Conservation (phyloP, 352 stramenopile genomes). For the Phytophthora hibernalis region DNA sequence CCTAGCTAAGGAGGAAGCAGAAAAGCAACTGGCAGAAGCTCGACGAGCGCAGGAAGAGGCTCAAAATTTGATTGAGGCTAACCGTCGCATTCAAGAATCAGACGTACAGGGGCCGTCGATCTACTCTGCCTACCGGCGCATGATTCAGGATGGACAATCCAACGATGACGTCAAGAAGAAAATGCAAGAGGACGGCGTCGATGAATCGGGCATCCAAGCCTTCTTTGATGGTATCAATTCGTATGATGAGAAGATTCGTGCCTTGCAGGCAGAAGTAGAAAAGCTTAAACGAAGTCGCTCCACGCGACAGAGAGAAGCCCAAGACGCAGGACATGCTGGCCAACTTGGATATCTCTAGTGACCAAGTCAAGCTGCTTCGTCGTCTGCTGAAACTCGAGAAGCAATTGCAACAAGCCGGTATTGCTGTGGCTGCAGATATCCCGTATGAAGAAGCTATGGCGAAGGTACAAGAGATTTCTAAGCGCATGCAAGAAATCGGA, state of each 20-base stretch:
- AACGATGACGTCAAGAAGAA: constrained; percentile 77
- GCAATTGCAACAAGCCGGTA: constrained; percentile 84
- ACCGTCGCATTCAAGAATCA: constrained; percentile 81
- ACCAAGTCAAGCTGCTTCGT: constrained; percentile 83
- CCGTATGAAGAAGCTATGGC: constrained; percentile 92
- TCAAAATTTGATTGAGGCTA: constrained; percentile 85
- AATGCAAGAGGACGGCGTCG: constrained; percentile 81
- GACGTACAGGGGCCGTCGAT: constrained; percentile 56
- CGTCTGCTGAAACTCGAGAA: constrained; percentile 87
- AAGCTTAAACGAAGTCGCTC: constrained; percentile 79
- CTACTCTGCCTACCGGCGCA: constrained; percentile 68
- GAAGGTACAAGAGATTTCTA: constrained; percentile 92
- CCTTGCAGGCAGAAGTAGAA: constrained; percentile 83
- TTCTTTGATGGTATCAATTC: constrained; percentile 89
- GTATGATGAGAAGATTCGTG: constrained; percentile 85
- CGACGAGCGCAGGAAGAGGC: constrained; percentile 80
- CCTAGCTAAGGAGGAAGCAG: constrained; percentile 78
- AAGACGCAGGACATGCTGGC: constrained; percentile 70
- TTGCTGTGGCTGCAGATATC: constrained; percentile 93
- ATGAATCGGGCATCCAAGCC: constrained; percentile 71
- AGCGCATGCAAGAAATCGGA: constrained; percentile 92
- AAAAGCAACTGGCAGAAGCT: constrained; percentile 81
- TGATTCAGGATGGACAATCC: constrained; percentile 76
- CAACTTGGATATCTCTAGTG: constrained; percentile 72
- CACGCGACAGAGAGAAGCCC: constrained; percentile 48